Evolutionary conservation across 768 basidiomycete genomes (phyloP), one percentile per base, ranked within the genome.

Genomic region (Tephrocybe sp.): DNA sequence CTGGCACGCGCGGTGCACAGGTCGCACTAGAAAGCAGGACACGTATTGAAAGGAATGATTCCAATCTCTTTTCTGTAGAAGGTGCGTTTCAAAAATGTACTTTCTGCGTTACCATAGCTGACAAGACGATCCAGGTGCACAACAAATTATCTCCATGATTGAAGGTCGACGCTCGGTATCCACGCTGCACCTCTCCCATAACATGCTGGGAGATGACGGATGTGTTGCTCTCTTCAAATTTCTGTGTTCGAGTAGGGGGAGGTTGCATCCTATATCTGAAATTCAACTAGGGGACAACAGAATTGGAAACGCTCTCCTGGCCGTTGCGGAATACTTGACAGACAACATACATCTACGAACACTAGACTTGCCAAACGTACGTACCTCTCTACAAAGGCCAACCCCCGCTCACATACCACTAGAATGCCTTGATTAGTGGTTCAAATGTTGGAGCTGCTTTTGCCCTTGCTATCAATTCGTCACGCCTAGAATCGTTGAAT

Each of bases 281-380:
- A 78, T 87, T 25, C 76, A 71, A 52, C 69, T 87, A 47, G 84
- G 82, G 44, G 69, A 72, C 3, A 84, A 82, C 51, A 61, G 61
- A 8, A 79, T 87, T 23, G 77, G 82, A 8, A 71, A 83, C 56
- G 60, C 61, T 29, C 71, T 87, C 4, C 59, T 69, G 39, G 75
- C 79, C n/a, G 75, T 87, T 34, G 60, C 74, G 4, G 59, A 66
- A 31, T 86, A 82, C 60, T 50, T 87, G 24, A 64, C 64, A 41
- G 65, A 66, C 8, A 84, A 83, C 56, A 54, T 48, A 0, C 56
- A 66, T 19, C 58, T 87, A 36, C 71, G 69, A 55, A 73, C 74
- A 38, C 58, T 87, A 11, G 77, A 77, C 54, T 67, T 87, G 29
- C 80, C 80, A 56, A 77, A 80, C 47, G 85, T 86, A 54, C 58